Conservation (phyloP, 1,284 basidiomycete species). For the Ceratobasidium sp. region DNA sequence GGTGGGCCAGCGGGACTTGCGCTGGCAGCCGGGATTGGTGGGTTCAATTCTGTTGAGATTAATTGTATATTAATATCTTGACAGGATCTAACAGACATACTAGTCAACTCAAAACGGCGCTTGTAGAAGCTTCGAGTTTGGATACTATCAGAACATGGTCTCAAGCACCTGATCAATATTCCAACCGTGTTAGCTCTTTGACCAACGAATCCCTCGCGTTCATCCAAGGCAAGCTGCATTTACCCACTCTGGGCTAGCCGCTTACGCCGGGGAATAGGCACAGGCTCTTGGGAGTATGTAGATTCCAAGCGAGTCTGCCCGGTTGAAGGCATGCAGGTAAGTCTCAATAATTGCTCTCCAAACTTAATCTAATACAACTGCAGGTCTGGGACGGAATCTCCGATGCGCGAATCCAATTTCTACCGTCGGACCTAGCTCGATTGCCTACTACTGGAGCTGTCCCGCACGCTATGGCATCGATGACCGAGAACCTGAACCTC, state of each 20-base stretch:
- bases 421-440: constrained; percentile 62
- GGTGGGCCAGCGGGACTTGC: constrained; percentile 94
- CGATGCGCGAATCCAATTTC: constrained; percentile 79
- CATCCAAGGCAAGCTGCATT: constrained; percentile 67
- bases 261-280: constrained; percentile 60
- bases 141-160: constrained; percentile 76
- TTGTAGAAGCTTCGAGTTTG: constrained; percentile 85
- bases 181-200: constrained; percentile 90
- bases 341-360: constrained; percentile 43
- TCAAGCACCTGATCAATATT: constrained; percentile 68
- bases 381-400: constrained; percentile 93
- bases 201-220: constrained; percentile 85
- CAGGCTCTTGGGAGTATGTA: constrained; percentile 86
- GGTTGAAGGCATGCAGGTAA: constrained; percentile 86
- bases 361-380: not conserved
- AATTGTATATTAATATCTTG: not conserved
- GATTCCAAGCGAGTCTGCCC: constrained; percentile 74
- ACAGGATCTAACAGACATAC: constrained; percentile 34
- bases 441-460: constrained; percentile 44
- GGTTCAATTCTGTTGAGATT: constrained; percentile 48
- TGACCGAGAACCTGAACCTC: constrained; percentile 86
- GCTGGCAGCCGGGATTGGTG: constrained; percentile 87
- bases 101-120: constrained; percentile 63
- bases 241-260: not conserved
- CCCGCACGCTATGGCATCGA: constrained; percentile 68